Evolutionary conservation across 164 flowering plant genomes (phyloP), one percentile per base, ranked within the genome.

Genomic region (Brasenia schreberi): DNA sequence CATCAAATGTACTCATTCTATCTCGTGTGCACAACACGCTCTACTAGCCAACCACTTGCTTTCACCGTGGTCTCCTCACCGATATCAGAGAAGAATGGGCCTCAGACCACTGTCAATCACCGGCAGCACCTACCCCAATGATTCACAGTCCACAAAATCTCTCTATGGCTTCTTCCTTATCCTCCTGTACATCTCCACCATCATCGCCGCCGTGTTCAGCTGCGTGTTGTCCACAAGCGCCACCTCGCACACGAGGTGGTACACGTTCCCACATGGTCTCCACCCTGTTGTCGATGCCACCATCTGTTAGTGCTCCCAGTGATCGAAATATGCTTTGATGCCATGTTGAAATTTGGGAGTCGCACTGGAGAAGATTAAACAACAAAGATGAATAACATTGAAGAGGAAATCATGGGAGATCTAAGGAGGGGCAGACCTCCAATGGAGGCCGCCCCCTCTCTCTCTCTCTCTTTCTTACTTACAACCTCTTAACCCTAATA

Each of bases 241-340:
- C 68, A 64, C 68, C 10, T 87, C 91, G 90, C 84, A 86, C 64
- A 88, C 12, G 12, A 7, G 53, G 9, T 49, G 53, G 53, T 49
- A 49, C 53, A 49, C 80, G 0, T 74, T 78, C 23, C 27, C 91
- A 87, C 78, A 85, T 88, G 90, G 84, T 85, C 63, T 69, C 79
- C 10, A 85, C 94, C 0, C n/a, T n/a, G n/a, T n/a, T n/a, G n/a
- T n/a, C n/a, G n/a, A n/a, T n/a, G n/a, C n/a, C n/a, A n/a, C n/a
- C n/a, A n/a, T n/a, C n/a, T n/a, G n/a, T n/a, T n/a, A n/a, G 92
- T 87, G 14, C 74, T 89, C 0, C 85, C 96, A 0, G 91, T 88
- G 0, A 87, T 89, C 7, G n/a, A n/a, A n/a, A n/a, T n/a, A n/a
- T n/a, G 27, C 27, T 23, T 2, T 23, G 27, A 23, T 23, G 2